Conservation (phyloP, 78 protist species). For the Dictyostelium firmibasis region DNA sequence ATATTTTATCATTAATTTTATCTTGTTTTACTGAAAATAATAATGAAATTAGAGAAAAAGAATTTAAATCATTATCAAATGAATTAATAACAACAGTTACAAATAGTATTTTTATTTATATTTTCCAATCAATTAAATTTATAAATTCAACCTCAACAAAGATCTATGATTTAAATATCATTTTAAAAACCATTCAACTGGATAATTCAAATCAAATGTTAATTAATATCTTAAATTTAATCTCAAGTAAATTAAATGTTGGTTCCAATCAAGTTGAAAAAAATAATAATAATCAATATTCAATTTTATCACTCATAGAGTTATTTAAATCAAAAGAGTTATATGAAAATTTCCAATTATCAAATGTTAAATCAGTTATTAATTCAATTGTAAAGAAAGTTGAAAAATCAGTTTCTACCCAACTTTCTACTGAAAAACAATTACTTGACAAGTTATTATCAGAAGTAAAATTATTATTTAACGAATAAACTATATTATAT, state of each 20-base stretch:
- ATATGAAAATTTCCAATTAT: background rate
- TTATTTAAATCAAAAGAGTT: background rate
- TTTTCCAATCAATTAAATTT: background rate
- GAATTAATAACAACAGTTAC: background rate
- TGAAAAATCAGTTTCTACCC: background rate
- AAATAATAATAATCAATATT: background rate
- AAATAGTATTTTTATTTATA: background rate
- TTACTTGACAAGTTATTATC: background rate
- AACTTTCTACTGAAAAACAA: background rate
- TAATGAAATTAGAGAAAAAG: background rate
- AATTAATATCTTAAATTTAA: background rate
- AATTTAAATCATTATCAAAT: background rate
- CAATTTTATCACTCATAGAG: background rate
- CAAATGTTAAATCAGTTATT: background rate
- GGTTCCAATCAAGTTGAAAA: background rate
- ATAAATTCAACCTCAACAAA: background rate
- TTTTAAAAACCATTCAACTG: background rate
- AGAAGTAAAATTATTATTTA: conserved; percentile 24
- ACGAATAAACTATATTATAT: background rate
- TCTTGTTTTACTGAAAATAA: background rate
- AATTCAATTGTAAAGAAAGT: background rate
- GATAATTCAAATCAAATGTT: background rate
- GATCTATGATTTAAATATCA: background rate
- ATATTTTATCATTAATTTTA: background rate
- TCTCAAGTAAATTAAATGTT: background rate